phyloP scores from a whole-genome alignment of 257 asterid species.

The Jaltomata sinuosa region DNA sequence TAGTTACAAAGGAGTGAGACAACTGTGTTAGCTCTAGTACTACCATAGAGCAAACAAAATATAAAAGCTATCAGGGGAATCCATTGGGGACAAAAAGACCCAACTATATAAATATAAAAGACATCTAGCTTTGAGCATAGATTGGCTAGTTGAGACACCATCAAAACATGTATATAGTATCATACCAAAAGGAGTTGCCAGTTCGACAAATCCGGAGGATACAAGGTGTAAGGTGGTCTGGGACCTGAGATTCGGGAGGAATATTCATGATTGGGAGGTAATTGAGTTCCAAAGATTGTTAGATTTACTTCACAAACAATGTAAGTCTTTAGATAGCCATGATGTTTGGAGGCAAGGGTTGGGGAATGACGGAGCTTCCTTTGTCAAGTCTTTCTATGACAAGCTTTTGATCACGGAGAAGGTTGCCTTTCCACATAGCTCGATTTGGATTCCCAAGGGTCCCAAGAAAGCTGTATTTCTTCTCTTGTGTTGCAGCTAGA shows the following conservation, averaged over 20 bases:
- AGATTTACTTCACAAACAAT: not conserved
- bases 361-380: not conserved
- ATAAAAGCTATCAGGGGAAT: no score
- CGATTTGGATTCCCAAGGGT: not conserved
- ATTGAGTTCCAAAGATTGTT: not conserved
- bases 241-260: not conserved
- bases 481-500: not conserved
- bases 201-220: not conserved
- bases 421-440: not conserved
- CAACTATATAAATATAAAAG: no score
- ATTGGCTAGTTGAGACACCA: no score
- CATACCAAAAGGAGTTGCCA: not conserved
- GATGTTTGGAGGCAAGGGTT: not conserved
- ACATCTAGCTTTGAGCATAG: no score
- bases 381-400: not conserved
- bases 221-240: not conserved
- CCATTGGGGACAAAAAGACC: no score
- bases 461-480: not conserved
- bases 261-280: not conserved
- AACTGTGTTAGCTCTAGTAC: no score
- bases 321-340: not conserved
- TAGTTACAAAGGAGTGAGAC: no score
- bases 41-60: no score
- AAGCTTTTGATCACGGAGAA: not conserved
- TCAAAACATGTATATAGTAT: no score